Percentiles rank a stretch among this genome's conserved stretches.
These are phyloP conservation scores for Rosellinia necatrix DNA, from an alignment of 2,329 filamentous ascomycete species.

Conservation along the genomic window DNA sequence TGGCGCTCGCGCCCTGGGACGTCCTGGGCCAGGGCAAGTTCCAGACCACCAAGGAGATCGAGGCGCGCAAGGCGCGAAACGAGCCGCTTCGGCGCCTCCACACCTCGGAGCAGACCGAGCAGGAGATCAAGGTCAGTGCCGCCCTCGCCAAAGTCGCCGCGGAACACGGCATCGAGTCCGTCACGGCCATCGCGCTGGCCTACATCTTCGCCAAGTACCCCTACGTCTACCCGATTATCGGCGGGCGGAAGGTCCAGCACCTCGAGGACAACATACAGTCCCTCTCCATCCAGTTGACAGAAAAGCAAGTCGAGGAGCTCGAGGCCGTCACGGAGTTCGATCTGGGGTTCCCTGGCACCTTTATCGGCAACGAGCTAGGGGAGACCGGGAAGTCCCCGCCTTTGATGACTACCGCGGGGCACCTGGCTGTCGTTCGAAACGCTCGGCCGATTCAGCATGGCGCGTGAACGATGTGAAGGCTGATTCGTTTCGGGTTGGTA, in stretches of 20 bases:
- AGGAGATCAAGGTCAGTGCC: conserved; percentile 57
- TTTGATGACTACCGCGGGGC: not conserved
- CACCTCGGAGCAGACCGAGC: conserved; percentile 46
- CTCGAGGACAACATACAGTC: conserved; percentile 58
- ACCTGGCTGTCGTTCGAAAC: not conserved
- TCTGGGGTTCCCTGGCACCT: conserved; percentile 62
- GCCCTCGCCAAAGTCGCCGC: conserved; percentile 64
- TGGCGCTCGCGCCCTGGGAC: conserved; percentile 64
- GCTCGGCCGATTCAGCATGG: not conserved
- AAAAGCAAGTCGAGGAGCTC: conserved; percentile 55
- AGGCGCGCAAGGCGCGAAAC: conserved; percentile 40
- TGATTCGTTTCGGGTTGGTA: too few relatives aligned
- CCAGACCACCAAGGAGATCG: conserved; percentile 44
- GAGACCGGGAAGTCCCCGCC: not conserved
- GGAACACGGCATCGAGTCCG: conserved; percentile 54
- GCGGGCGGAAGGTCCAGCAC: conserved; percentile 55
- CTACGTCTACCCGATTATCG: conserved; percentile 56
- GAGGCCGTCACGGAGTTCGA: conserved; percentile 57
- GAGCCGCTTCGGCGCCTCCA: conserved; percentile 45
- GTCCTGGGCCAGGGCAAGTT: conserved; percentile 56
- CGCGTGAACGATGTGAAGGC: too few relatives aligned
- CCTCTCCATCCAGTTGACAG: conserved; percentile 51
- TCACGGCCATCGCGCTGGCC: conserved; percentile 61
- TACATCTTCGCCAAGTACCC: conserved; percentile 53
- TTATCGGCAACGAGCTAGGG: not conserved